Evolutionary conservation across 306 rosid species (phyloP), one percentile per base, ranked within the genome.

Genomic region (Vigna radiata): DNA sequence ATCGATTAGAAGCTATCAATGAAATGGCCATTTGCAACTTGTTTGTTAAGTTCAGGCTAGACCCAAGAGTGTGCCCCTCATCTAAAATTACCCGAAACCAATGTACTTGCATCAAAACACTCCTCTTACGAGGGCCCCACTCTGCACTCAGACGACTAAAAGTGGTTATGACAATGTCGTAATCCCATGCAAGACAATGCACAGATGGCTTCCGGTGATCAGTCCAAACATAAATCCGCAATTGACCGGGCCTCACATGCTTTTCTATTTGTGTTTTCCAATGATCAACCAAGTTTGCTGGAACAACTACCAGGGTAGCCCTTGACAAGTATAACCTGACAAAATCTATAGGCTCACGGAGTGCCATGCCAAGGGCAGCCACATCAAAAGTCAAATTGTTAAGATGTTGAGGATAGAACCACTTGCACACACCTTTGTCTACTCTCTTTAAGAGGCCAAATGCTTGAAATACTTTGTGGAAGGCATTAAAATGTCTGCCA

Each of bases 51-150:
- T 75, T 89, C 73, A 95, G 68, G 76, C 97, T 95, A 72, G 97
- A 92, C 75, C 98, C 97, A 80, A 95, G 98, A 78, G 97, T 95
- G 89, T 95, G 97, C 49, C 98, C 98, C 82, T 95, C 98, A 79
- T 95, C 98, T 85, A 95, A 89, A 75, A 95, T 86, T 82, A 95
- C 77, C 86, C 98, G 88, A 80, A 87, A 84, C 98, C 98, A 95
- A 82, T 95, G 98, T 63, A 95, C 94, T 80, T 95, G 97, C 90
- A 74, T 87, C 80, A 92, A 61, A 68, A 68, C 85, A 81, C 98
- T 95, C 82, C 60, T 90, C 84, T 89, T 92, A 36, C 78, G 90
- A 31, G 96, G 90, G 12, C 90, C 78, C 97, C 97, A 95, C 83
- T 95, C 98, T 72, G 96, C 96, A 83, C 98, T 95, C 56, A 95